A percentile compares a stretch with the other conserved stretches of the same genome.
Evolutionary conservation across 1,139 yeast species (phyloP).

Genomic region (Hyphopichia fennica): DNA sequence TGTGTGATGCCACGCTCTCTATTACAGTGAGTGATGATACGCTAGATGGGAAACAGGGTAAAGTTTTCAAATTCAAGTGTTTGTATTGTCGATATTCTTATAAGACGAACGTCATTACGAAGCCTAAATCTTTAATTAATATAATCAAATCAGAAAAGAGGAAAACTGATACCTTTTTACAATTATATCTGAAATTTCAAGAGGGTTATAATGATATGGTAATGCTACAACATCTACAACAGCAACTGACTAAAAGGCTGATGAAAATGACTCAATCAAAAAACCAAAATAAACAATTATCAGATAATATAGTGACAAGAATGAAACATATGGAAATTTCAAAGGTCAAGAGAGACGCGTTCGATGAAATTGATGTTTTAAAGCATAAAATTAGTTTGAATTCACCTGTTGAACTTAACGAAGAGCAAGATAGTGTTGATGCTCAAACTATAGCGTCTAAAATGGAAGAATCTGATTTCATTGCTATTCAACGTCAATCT

Average conservation of each 20-base stretch:
- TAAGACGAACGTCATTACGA: conserved; percentile 27
- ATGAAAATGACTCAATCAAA: background rate
- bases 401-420: background rate
- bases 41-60: conserved; percentile 24
- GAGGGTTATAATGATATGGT: background rate
- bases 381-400: background rate
- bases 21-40: conserved; percentile 24
- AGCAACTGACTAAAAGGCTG: background rate
- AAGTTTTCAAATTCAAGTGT: conserved; percentile 35
- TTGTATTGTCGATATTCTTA: conserved; percentile 30
- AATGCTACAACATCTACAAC: background rate
- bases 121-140: conserved; percentile 34
- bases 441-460: background rate
- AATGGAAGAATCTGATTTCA: background rate
- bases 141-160: conserved; percentile 23
- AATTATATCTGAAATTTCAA: background rate
- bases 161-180: background rate
- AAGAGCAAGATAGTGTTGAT: background rate
- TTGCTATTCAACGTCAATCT: background rate
- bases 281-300: background rate
- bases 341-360: background rate
- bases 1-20: conserved; percentile 27
- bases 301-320: background rate
- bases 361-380: conserved; percentile 1
- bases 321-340: conserved; percentile 2